Base-by-base conservation (phyloP, 345 rosid genomes). In the Noccaea bulbosa region DNA sequence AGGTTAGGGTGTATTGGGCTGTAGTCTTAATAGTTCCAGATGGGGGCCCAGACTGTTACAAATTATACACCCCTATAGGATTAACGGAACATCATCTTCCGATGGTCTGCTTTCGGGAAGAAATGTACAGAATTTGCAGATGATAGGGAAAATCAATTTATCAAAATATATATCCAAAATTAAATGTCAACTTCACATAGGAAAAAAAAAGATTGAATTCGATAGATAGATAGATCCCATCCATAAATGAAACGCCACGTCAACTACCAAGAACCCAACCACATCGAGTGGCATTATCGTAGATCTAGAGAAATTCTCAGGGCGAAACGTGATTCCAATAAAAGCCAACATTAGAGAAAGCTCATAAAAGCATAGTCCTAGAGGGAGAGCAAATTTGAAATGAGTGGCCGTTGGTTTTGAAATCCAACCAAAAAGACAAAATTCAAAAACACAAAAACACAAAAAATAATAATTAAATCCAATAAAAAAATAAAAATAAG, bases 361-460 rank as follows among this genome's bases (percentile, higher is more conserved):
- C 11, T 7, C 27, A 34, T 15, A 55, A 70, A 1, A 1, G 6
- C 0, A 20, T 41, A 73, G 79, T 7, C 38, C 67, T 62, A 78
- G 81, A 84, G 87, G 69, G 46, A 76, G 68, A 46, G 35, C 30
- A 75, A 81, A 67, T 86, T 89, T 86, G 82, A 89, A 89, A 81
- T 74, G 86, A 77, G 86, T 84, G 90, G 85, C 93, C 93, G 96
- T 91, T 91, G 79, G 79, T 65, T 73, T 70, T 48, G 67, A 75
- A 70, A 70, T 79, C 77, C 71, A 64, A 67, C 79, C 69, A 65
- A 53, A 74, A 82, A 50, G 54, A 55, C 83, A 70, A 78, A 78
- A 54, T 83, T 79, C 85, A 71, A 74, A 78, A 52, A 64, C 22
- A 35, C 50, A 35, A 70, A 27, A 4, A 27, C 30, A 27, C 30